Conservation (phyloP, 768 basidiomycete species). For the Amanita rimosa region DNA sequence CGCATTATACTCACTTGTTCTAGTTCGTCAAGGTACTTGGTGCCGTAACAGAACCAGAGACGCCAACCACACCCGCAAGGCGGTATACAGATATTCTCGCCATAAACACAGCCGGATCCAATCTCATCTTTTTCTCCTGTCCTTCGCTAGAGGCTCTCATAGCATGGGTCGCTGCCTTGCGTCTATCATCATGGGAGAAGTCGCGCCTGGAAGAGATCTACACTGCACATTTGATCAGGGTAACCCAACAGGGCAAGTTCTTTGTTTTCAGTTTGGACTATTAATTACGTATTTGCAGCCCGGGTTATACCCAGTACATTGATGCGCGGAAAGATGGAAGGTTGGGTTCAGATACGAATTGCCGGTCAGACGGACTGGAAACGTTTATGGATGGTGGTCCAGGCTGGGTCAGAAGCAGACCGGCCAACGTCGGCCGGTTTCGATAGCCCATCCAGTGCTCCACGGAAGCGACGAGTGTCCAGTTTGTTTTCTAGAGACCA, state of each 20-base stretch:
- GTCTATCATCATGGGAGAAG: constrained; percentile 91
- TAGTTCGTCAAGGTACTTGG: constrained; percentile 77
- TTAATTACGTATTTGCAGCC: constrained; percentile 17
- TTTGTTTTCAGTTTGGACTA: not conserved
- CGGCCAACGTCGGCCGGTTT: constrained; percentile 12
- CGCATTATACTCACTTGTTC: constrained; percentile 1
- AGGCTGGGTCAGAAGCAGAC: constrained; percentile 27
- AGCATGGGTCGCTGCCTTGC: constrained; percentile 87
- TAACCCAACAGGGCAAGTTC: constrained; percentile 39
- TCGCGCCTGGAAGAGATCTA: constrained; percentile 94
- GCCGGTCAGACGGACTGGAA: constrained; percentile 99
- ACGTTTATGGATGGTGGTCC: constrained; percentile 74
- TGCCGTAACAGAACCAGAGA: constrained; percentile 54
- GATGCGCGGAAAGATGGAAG: constrained; percentile 69
- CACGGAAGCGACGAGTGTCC: constrained; percentile 50
- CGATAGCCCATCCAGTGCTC: constrained; percentile 13
- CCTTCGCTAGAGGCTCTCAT: constrained; percentile 56
- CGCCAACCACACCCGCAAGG: constrained; percentile 34
- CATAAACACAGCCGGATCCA: constrained; percentile 89
- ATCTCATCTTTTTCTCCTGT: constrained; percentile 83
- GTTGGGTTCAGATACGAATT: constrained; percentile 82
- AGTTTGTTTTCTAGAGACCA: constrained; percentile 48
- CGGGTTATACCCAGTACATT: constrained; percentile 52
- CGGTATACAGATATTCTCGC: constrained; percentile 75
- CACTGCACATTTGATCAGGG: constrained; percentile 85